Evolutionary conservation across 1,284 basidiomycete species (phyloP).

Genomic region (Irpex sp.): DNA sequence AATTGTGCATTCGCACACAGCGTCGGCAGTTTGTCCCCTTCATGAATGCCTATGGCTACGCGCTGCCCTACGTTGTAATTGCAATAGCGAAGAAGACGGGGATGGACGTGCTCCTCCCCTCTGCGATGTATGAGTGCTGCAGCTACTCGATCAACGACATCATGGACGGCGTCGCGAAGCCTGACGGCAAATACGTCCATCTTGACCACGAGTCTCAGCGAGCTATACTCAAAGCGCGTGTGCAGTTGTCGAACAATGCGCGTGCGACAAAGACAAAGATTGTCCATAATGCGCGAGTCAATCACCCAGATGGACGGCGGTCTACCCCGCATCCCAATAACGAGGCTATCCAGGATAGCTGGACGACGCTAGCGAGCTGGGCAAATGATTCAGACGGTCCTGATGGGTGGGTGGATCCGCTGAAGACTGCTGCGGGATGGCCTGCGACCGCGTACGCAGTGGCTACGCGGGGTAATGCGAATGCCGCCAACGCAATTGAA

Average conservation of each 20-base stretch:
- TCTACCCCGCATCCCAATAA: not conserved
- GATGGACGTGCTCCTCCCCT: slow-evolving; percentile 6
- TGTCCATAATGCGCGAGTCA: not conserved
- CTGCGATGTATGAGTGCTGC: slow-evolving; percentile 8
- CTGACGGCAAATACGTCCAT: not conserved
- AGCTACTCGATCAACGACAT: slow-evolving; percentile 6
- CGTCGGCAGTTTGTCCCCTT: slow-evolving; percentile 5
- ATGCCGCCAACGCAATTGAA: not conserved
- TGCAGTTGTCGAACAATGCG: not conserved
- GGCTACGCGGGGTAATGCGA: not conserved
- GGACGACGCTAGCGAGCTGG: not conserved
- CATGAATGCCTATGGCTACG: not conserved
- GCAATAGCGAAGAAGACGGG: slow-evolving; percentile 1
- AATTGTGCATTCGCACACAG: slow-evolving; percentile 1
- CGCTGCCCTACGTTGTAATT: slow-evolving; percentile 3
- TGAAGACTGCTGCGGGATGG: not conserved
- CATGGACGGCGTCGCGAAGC: not conserved
- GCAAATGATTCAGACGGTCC: not conserved
- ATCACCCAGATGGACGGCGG: not conserved
- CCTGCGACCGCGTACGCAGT: not conserved
- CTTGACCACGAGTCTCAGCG: not conserved
- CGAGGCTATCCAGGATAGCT: not conserved
- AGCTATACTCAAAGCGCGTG: slow-evolving; percentile 3
- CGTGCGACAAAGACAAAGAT: not conserved
- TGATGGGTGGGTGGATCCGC: not conserved